Evolutionary conservation across 2,329 filamentous ascomycete species (phyloP).

Genomic region (Penicillium sp.): DNA sequence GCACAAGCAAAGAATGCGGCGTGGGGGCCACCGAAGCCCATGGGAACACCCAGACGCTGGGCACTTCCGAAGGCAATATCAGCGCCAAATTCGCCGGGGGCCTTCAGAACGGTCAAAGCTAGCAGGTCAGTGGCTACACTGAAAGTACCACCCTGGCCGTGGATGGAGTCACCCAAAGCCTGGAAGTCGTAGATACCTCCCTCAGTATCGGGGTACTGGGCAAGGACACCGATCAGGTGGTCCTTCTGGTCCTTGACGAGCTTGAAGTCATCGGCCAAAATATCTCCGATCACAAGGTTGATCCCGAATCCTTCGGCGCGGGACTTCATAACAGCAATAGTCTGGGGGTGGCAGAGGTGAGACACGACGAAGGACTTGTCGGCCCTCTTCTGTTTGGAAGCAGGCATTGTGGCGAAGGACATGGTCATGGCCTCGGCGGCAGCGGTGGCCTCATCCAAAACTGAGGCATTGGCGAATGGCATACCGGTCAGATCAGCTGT

Average conservation of each 20-base stretch:
- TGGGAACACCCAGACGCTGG: slow-evolving; percentile 81
- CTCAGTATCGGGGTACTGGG: slow-evolving; percentile 89
- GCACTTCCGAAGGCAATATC: slow-evolving; percentile 91
- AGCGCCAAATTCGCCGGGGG: slow-evolving; percentile 87
- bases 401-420: slow-evolving; percentile 66
- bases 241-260: slow-evolving; percentile 66
- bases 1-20: slow-evolving; percentile 90
- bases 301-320: slow-evolving; percentile 89
- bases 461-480: slow-evolving; percentile 78
- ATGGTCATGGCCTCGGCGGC: slow-evolving; percentile 94
- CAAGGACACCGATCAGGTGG: slow-evolving; percentile 76
- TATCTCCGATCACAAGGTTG: slow-evolving; percentile 62
- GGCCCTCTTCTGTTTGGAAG: slow-evolving; percentile 60
- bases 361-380: slow-evolving; percentile 81
- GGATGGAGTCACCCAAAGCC: slow-evolving; percentile 63
- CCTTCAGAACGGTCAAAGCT: slow-evolving; percentile 75
- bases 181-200: slow-evolving; percentile 71
- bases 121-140: slow-evolving; percentile 83
- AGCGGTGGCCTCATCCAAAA: slow-evolving; percentile 84
- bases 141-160: slow-evolving; percentile 68
- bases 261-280: slow-evolving; percentile 56
- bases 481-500: slow-evolving; percentile 79
- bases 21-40: slow-evolving; percentile 89
- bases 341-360: slow-evolving; percentile 72
- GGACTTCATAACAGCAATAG: slow-evolving; percentile 70